Percentiles rank a stretch among this genome's conserved stretches.
These are phyloP conservation scores for Cadophora sp. DNA, from an alignment of 2,329 filamentous ascomycete genomes.

Conservation along the genomic window DNA sequence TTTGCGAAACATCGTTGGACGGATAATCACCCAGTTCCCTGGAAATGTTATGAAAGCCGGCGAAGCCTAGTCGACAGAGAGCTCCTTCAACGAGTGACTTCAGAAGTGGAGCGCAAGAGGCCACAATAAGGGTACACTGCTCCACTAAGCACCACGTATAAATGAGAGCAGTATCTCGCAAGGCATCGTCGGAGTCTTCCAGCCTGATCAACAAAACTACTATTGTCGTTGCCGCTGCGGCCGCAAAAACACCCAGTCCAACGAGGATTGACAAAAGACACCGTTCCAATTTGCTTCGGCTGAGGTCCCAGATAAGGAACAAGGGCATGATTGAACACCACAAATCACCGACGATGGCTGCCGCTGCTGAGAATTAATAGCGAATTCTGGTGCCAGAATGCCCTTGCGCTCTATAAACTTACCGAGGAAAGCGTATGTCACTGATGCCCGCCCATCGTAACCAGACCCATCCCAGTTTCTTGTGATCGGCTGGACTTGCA, in stretches of 20 bases:
- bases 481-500: background rate
- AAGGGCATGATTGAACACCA: slow-evolving; percentile 8
- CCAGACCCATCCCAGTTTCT: slow-evolving; percentile 11
- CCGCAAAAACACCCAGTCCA: slow-evolving; percentile 6
- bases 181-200: background rate
- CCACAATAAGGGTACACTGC: slow-evolving; percentile 1
- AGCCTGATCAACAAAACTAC: slow-evolving; percentile 11
- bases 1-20: slow-evolving; percentile 5
- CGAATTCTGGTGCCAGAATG: slow-evolving; percentile 6
- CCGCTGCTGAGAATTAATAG: slow-evolving; percentile 5
- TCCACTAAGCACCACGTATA: slow-evolving; percentile 14
- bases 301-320: slow-evolving; percentile 14
- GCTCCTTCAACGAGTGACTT: slow-evolving; percentile 11
- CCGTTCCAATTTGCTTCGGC: slow-evolving; percentile 3
- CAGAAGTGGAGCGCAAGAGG: slow-evolving; percentile 10
- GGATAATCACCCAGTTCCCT: slow-evolving; percentile 10
- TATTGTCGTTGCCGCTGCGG: slow-evolving; percentile 9
- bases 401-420: background rate
- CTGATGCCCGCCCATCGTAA: background rate
- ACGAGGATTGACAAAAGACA: background rate
- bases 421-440: slow-evolving; percentile 4
- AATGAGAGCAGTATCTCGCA: slow-evolving; percentile 4
- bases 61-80: slow-evolving; percentile 8
- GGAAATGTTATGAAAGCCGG: slow-evolving; percentile 2
- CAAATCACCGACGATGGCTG: background rate